Evolutionary conservation across 306 rosid species (phyloP).

Genomic region (Lathyrus oleraceus): DNA sequence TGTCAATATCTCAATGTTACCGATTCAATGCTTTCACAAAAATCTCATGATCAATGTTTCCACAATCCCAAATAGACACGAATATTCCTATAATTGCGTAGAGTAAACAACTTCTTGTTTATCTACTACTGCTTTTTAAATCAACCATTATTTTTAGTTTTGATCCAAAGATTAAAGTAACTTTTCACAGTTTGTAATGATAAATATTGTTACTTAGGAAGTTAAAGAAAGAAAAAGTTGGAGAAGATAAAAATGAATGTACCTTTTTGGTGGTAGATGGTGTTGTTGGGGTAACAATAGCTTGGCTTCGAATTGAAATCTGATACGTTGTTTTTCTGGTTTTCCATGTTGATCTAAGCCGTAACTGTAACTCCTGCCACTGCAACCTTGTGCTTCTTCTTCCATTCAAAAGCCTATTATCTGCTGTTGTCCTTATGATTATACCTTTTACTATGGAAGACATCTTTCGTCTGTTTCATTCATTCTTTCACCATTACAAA

Average conservation of each 20-base stretch:
- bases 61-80: background rate
- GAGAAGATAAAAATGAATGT: background rate
- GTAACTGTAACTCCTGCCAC: constrained; percentile 15
- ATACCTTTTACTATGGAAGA: constrained; percentile 66
- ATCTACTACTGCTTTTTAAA: too few species aligned
- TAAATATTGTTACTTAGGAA: background rate
- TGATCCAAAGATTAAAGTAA: too few species aligned
- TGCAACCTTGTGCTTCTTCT: constrained; percentile 13
- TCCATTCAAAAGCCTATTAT: constrained; percentile 39
- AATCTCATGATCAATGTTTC: background rate
- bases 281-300: constrained; percentile 59
- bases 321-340: constrained; percentile 30
- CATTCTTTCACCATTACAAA: background rate
- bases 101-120: background rate
- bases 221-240: background rate
- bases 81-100: background rate
- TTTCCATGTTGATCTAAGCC: constrained; percentile 24
- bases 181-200: too few species aligned
- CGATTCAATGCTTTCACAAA: background rate
- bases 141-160: too few species aligned
- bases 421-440: constrained; percentile 47
- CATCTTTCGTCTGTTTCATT: constrained; percentile 30
- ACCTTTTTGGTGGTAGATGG: constrained; percentile 80
- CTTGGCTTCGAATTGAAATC: constrained; percentile 37
- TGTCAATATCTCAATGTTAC: background rate